Evolutionary conservation across 2,329 filamentous ascomycete genomes (phyloP).

Genomic region (Colletotrichum gloeosporioides): DNA sequence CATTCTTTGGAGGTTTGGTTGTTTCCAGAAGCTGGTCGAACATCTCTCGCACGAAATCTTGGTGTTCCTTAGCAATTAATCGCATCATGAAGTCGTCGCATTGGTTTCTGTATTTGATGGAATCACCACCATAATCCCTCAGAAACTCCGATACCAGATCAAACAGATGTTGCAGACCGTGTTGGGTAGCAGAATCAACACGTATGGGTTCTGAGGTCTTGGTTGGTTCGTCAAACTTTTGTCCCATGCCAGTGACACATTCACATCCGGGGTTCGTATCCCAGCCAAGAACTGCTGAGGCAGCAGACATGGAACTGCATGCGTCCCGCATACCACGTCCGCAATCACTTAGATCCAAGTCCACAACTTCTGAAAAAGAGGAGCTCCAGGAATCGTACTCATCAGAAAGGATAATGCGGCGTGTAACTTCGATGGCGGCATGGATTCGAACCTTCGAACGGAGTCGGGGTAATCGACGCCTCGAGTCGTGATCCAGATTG

Average conservation of each 20-base stretch:
- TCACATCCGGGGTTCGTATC: neutral
- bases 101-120: fast-evolving
- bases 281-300: neutral
- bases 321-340: neutral
- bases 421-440: neutral
- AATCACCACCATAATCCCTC: neutral
- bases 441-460: neutral
- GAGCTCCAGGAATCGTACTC: fast-evolving
- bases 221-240: fast-evolving
- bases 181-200: neutral
- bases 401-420: fast-evolving
- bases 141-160: neutral
- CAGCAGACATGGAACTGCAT: neutral
- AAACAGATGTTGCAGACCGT: neutral
- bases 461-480: neutral
- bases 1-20: neutral
- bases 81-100: neutral
- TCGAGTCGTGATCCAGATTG: neutral
- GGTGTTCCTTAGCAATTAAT: neutral
- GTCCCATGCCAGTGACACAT: too few relatives aligned
- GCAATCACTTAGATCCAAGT: neutral
- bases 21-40: neutral
- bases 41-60: neutral
- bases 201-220: neutral
- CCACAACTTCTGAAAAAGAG: neutral